These are phyloP conservation scores for Juglanconis sp. DNA, from an alignment of 2,329 filamentous ascomycete genomes.

Conservation along the genomic window DNA sequence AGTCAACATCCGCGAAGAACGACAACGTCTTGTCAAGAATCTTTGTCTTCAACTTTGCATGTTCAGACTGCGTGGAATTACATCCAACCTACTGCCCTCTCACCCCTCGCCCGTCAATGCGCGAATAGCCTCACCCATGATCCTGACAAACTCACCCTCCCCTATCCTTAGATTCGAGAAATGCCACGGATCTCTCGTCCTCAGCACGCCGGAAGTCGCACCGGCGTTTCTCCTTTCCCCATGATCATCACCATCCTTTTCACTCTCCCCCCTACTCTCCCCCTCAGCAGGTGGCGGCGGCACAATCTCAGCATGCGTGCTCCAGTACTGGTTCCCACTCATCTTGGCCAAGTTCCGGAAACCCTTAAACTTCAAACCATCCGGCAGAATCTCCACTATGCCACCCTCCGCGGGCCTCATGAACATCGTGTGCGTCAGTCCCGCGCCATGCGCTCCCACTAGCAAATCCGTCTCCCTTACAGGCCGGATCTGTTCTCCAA, in stretches of 20 bases:
- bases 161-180: neutral
- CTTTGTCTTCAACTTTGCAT: no score
- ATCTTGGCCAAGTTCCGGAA: conserved; percentile 41
- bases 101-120: neutral
- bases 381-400: conserved; percentile 41
- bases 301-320: neutral
- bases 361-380: conserved; percentile 30
- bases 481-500: conserved; percentile 33
- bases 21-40: no score
- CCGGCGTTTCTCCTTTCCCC: no score
- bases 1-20: no score
- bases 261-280: neutral
- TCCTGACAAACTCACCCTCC: neutral
- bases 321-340: neutral
- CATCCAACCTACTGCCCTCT: neutral
- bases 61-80: no score
- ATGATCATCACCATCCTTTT: neutral
- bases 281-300: no score
- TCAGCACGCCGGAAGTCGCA: neutral
- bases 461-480: conserved; percentile 37
- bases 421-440: conserved; percentile 40
- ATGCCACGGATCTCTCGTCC: neutral
- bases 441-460: conserved; percentile 41
- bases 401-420: conserved; percentile 29
- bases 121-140: no score